A percentile compares a stretch with the other conserved stretches of the same genome.
Evolutionary conservation across 805 yeast species (phyloP).

Genomic region (Yueomyces sp.): DNA sequence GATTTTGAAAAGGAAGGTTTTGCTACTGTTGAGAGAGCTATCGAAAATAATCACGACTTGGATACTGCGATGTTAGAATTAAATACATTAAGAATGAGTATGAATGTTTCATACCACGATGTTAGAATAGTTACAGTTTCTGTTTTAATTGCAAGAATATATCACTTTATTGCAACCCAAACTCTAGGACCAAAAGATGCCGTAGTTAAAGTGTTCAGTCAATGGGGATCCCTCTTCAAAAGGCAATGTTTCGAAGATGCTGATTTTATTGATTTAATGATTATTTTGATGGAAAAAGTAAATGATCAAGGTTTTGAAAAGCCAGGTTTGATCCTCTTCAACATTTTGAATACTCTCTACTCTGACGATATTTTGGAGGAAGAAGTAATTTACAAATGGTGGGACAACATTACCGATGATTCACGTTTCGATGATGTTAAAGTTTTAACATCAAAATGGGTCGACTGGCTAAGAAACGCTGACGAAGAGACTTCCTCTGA

Average conservation of each 20-base stretch:
- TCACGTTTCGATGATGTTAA: conserved; percentile 37
- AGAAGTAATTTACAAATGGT: conserved; percentile 71
- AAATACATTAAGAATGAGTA: conserved; percentile 91
- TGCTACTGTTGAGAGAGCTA: conserved; percentile 84
- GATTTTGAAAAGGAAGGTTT: conserved; percentile 82
- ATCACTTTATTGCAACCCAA: conserved; percentile 63
- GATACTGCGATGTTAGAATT: conserved; percentile 89
- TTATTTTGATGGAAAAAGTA: conserved; percentile 27
- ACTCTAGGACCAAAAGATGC: conserved; percentile 71
- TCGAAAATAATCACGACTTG: conserved; percentile 82
- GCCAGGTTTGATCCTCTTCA: conserved; percentile 25
- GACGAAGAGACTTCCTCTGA: conserved; percentile 46
- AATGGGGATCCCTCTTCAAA: conserved; percentile 71
- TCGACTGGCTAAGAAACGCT: conserved; percentile 80
- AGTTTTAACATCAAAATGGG: conserved; percentile 52
- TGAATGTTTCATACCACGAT: conserved; percentile 90
- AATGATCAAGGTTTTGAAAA: conserved; percentile 15
- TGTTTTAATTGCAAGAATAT: conserved; percentile 57
- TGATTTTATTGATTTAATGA: conserved; percentile 65
- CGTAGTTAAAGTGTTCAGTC: conserved; percentile 53
- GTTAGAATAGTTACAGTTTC: conserved; percentile 70
- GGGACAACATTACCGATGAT: conserved; percentile 36
- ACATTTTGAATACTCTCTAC: conserved; percentile 48
- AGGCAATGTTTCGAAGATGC: conserved; percentile 74
- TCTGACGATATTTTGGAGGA: conserved; percentile 77